Percentiles rank a stretch among this genome's conserved stretches.
Evolutionary conservation across 192 early-diverging fungal genomes (phyloP).

Genomic region (Rhizophagus prolifer): DNA sequence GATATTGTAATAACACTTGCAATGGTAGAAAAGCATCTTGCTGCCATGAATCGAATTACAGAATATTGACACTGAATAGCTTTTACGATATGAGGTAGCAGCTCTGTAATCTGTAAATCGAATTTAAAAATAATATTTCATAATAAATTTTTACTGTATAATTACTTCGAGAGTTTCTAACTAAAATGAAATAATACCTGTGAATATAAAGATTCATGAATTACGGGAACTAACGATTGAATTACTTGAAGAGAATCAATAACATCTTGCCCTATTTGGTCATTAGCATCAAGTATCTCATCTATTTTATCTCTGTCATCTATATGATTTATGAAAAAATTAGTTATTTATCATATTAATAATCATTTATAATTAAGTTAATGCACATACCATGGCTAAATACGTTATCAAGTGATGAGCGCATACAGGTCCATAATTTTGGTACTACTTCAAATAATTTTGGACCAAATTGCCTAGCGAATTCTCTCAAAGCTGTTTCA

Average conservation of each 20-base stretch:
- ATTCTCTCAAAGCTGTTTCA: conserved; percentile 54
- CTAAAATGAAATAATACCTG: conserved; percentile 24
- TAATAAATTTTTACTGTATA: no score
- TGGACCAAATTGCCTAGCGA: conserved; percentile 67
- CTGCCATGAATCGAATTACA: conserved; percentile 75
- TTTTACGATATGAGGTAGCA: conserved; percentile 66
- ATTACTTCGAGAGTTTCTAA: no score
- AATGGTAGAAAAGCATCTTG: conserved; percentile 75
- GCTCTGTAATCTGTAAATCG: conserved; percentile 40
- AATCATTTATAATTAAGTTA: not conserved
- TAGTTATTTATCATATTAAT: not conserved
- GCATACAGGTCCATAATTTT: conserved; percentile 67
- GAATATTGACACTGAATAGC: conserved; percentile 68
- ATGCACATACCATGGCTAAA: conserved; percentile 35
- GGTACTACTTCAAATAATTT: conserved; percentile 69
- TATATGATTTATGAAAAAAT: not conserved
- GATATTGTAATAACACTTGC: conserved; percentile 63
- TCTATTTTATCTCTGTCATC: conserved; percentile 20
- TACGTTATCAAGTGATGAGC: conserved; percentile 44
- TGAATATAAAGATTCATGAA: conserved; percentile 53
- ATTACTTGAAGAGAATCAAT: conserved; percentile 79
- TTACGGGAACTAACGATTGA: conserved; percentile 58
- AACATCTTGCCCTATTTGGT: conserved; percentile 58
- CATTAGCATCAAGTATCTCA: conserved; percentile 36
- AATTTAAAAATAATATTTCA: conserved; percentile 18